A percentile compares a stretch with the other conserved stretches of the same genome.
phyloP scores from a whole-genome alignment of 192 early-diverging fungal species.

The Kappamyces sp. region DNA sequence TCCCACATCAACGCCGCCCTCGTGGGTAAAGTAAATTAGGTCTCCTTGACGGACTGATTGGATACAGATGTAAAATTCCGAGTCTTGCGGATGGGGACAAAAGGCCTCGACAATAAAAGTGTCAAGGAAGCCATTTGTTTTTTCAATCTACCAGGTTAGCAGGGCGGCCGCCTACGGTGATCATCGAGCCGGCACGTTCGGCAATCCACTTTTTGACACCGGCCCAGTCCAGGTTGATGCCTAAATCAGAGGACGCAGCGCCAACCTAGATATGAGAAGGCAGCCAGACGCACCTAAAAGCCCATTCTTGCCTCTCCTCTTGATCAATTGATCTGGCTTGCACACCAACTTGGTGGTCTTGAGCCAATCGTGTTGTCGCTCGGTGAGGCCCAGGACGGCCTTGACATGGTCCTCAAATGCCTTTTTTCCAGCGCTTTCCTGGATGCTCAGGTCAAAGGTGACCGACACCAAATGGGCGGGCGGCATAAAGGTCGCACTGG shows the following conservation, averaged over 20 bases:
- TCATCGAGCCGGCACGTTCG: conserved; percentile 78
- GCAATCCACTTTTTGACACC: conserved; percentile 85
- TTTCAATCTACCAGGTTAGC: conserved; percentile 57
- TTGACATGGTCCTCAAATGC: conserved; percentile 41
- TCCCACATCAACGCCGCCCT: conserved; percentile 97
- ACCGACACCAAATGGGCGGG: conserved; percentile 69
- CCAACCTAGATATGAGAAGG: too few relatives aligned
- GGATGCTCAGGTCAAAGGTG: conserved; percentile 57
- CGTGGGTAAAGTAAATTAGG: conserved; percentile 94
- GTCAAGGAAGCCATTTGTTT: conserved; percentile 78
- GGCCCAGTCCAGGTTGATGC: conserved; percentile 86
- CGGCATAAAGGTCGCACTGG: conserved; percentile 64
- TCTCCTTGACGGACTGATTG: conserved; percentile 94
- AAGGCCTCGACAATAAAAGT: conserved; percentile 95
- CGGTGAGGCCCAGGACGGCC: conserved; percentile 61
- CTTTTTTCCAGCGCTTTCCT: conserved; percentile 1
- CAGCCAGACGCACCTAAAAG: conserved; percentile 41
- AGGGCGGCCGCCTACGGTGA: conserved; percentile 50
- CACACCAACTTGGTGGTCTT: conserved; percentile 77
- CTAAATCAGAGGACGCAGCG: conserved; percentile 1
- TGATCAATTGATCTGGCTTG: conserved; percentile 98
- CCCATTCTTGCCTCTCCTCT: conserved; percentile 95
- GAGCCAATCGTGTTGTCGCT: conserved; percentile 81
- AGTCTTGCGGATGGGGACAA: conserved; percentile 81
- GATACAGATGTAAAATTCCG: conserved; percentile 97